Evolutionary conservation across 495 filamentous ascomycete genomes (phyloP), one percentile per base, ranked within the genome.

Genomic region (Aspergillus diversus): DNA sequence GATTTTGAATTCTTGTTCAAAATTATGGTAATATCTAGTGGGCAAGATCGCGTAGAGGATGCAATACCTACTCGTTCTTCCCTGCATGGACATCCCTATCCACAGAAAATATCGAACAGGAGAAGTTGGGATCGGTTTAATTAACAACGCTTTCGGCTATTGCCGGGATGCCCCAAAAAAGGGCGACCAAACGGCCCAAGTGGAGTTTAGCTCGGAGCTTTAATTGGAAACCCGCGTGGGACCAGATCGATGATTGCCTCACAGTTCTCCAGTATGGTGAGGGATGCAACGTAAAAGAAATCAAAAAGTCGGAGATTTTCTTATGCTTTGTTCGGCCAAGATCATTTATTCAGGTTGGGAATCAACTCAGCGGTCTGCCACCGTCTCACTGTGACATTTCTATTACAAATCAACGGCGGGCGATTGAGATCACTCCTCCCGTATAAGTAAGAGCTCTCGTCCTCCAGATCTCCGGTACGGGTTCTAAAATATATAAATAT

Each of bases 231-330:
- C 39, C 54, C 50, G 61, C 61, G 55, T 59, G 61, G 55, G 50
- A 27, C 57, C 56, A 43, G 37, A 7, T 50, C 56, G 4, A 17
- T n/a, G 27, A 49, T 60, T 33, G 58, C 35, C 56, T 59, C 17
- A 55, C 46, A 53, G 50, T 60, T 58, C 49, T 55, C 51, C 39
- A 42, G 43, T 31, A 53, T 63, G 57, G 31, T 39, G 62, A 16
- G n/a, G 21, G 11, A 59, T 57, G 60, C 60, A 57, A 63, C 52
- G 60, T 63, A 67, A 67, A 54, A 49, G 48, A 63, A 67, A 56
- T 42, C 32, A 16, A 47, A 32, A 48, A 11, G 21, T 17, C 16
- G 31, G 59, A 57, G 42, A 51, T 57, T 33, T 57, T 52, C 27
- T 16, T 52, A 31, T 31, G 33, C 31, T 37, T 31, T 55, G 33